Evolutionary conservation across 768 basidiomycete species (phyloP).

Genomic region (Boletus coccyginus): DNA sequence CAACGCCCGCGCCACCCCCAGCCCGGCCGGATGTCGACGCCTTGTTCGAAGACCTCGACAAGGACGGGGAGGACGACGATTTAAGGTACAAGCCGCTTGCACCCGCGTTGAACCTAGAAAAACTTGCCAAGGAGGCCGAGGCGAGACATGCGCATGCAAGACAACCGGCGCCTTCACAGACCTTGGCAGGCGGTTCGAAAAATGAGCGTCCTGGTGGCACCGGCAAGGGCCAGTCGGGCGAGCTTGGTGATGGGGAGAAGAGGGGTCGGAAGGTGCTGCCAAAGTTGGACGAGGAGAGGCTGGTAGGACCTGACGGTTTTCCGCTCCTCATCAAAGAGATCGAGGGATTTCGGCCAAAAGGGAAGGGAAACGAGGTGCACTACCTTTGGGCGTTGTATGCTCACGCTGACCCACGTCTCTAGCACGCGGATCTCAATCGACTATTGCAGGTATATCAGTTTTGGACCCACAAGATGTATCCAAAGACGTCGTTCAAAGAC

Average conservation of each 20-base stretch:
- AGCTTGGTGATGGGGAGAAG: conserved; percentile 26
- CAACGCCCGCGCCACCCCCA: conserved; percentile 13
- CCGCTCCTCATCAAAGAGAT: conserved; percentile 73
- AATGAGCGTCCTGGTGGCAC: conserved; percentile 16
- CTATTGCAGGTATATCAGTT: conserved; percentile 86
- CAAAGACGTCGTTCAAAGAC: conserved; percentile 83
- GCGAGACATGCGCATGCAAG: conserved; percentile 38
- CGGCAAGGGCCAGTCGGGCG: neutral
- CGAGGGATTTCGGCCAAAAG: conserved; percentile 76
- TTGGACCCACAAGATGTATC: conserved; percentile 93
- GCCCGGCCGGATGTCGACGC: conserved; percentile 36
- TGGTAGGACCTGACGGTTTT: conserved; percentile 76
- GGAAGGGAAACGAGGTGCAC: conserved; percentile 89
- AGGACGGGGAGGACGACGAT: conserved; percentile 45
- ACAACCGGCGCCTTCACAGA: conserved; percentile 38
- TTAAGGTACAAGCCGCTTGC: conserved; percentile 46
- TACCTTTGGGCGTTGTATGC: neutral
- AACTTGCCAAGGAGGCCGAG: conserved; percentile 53
- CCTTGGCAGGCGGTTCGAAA: conserved; percentile 47
- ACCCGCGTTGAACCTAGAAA: conserved; percentile 51
- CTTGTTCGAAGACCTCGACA: conserved; percentile 47
- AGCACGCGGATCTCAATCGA: conserved; percentile 81
- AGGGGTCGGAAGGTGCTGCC: conserved; percentile 36
- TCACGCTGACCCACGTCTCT: neutral
- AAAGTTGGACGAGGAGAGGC: conserved; percentile 71